Conservation (phyloP, 1,284 basidiomycete genomes). For the Boletus semigastroideus region DNA sequence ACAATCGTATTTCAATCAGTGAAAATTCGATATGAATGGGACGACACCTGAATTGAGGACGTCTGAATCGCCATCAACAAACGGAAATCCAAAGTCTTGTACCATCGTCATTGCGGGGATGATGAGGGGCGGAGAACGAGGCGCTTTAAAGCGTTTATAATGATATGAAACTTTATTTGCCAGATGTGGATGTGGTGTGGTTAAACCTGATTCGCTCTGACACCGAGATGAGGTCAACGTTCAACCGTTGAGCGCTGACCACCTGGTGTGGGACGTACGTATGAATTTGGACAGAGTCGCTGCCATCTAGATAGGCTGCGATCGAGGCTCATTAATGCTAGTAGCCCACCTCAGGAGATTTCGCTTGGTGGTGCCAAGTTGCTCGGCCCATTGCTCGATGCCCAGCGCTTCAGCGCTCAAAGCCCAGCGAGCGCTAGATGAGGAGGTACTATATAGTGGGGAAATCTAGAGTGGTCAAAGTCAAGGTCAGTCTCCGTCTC, state of each 20-base stretch:
- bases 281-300: constrained; percentile 6
- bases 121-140: constrained; percentile 24
- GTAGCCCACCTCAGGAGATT: constrained; percentile 10
- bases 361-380: constrained; percentile 6
- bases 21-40: constrained; percentile 22
- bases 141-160: constrained; percentile 5
- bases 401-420: constrained; percentile 1
- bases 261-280: constrained; percentile 10
- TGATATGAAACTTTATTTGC: constrained; percentile 29
- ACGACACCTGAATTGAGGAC: constrained; percentile 11
- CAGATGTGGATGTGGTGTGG: constrained; percentile 8
- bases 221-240: constrained; percentile 25
- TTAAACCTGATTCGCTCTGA: constrained; percentile 26
- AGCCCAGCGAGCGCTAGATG: constrained; percentile 8
- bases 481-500: background rate
- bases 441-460: background rate
- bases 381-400: background rate
- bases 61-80: constrained; percentile 9
- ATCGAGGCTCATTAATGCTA: constrained; percentile 22
- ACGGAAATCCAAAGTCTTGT: constrained; percentile 19
- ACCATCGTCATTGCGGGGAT: constrained; percentile 25
- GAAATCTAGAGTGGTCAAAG: background rate
- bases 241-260: constrained; percentile 8
- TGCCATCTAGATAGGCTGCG: constrained; percentile 8
- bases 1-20: constrained; percentile 19